Percentiles rank a stretch among this genome's conserved stretches.
phyloP scores from a whole-genome alignment of 2,329 filamentous ascomycete species.

The Penicillium sp. region DNA sequence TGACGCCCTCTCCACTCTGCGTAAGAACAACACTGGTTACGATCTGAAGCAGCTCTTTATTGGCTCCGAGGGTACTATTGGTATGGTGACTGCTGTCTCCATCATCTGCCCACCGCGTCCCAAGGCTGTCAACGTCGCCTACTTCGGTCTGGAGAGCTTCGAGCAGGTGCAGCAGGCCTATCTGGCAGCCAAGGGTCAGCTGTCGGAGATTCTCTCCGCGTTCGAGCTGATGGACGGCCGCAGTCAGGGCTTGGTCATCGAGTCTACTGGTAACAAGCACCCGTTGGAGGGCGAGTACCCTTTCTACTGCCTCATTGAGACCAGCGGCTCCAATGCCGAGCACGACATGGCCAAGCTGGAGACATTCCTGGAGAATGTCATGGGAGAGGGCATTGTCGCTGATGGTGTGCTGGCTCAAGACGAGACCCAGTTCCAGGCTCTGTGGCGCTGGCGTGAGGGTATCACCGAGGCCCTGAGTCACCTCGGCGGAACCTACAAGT shows the following conservation, averaged over 20 bases:
- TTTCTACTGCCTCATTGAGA: conserved; percentile 97
- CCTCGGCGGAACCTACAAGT: conserved; percentile 96
- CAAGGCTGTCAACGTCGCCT: conserved; percentile 88
- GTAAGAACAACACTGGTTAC: conserved; percentile 99
- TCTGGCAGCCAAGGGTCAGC: conserved; percentile 81
- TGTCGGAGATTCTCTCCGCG: conserved; percentile 93
- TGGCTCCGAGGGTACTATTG: conserved; percentile 90
- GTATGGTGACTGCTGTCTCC: conserved; percentile 87
- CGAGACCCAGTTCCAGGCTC: conserved; percentile 78
- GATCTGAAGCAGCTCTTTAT: conserved; percentile 97
- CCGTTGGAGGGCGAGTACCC: conserved; percentile 82
- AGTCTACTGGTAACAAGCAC: conserved; percentile 72
- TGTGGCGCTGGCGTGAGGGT: conserved; percentile 94
- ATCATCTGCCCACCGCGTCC: conserved; percentile 87
- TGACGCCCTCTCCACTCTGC: conserved; percentile 80
- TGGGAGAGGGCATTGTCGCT: conserved; percentile 80
- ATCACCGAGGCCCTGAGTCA: conserved; percentile 87
- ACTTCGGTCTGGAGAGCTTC: conserved; percentile 87
- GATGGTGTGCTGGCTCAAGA: conserved; percentile 93
- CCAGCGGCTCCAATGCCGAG: conserved; percentile 88
- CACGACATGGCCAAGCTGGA: conserved; percentile 93
- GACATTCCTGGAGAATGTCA: conserved; percentile 85
- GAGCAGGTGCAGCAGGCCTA: conserved; percentile 87
- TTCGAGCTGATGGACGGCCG: conserved; percentile 95
- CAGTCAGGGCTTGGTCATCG: conserved; percentile 74